These are phyloP conservation scores for Auriscalpium microsporum DNA, from an alignment of 768 basidiomycete species.

Conservation along the genomic window DNA sequence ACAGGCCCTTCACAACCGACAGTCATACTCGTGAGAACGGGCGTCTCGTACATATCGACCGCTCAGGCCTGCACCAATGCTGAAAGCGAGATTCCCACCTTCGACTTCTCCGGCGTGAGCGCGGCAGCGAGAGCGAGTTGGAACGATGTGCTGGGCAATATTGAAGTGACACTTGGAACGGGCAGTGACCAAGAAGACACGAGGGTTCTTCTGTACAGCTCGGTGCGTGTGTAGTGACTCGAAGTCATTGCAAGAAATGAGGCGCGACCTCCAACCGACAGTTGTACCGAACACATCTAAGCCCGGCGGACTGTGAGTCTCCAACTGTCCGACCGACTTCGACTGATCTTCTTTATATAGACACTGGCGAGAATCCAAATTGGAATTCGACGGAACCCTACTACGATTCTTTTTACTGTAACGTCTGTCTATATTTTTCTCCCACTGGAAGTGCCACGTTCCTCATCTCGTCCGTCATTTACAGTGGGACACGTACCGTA, in stretches of 20 bases:
- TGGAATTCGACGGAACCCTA: conserved; percentile 62
- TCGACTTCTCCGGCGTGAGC: conserved; percentile 43
- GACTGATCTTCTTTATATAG: conserved; percentile 21
- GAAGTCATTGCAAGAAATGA: no score
- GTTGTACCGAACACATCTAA: conserved; percentile 55
- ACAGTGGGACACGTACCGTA: conserved; percentile 62
- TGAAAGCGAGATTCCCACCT: conserved; percentile 50
- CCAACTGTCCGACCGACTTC: neutral
- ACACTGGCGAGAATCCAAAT: conserved; percentile 55
- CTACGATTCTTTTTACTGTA: conserved; percentile 61
- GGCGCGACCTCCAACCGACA: conserved; percentile 11
- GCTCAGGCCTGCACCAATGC: conserved; percentile 55
- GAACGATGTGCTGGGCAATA: conserved; percentile 48
- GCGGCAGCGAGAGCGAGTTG: conserved; percentile 36
- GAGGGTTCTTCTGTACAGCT: conserved; percentile 51
- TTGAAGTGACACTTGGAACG: conserved; percentile 38
- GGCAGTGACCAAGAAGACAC: conserved; percentile 39
- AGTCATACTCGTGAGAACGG: conserved; percentile 48
- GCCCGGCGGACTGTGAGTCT: conserved; percentile 53
- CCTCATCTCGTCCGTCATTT: neutral
- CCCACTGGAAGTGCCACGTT: neutral
- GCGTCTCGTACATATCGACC: conserved; percentile 55
- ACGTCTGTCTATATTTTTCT: conserved; percentile 30
- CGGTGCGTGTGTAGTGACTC: conserved; percentile 25
- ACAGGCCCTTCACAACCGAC: conserved; percentile 19